Percentiles rank a stretch among this genome's conserved stretches.
Evolutionary conservation across 2,329 filamentous ascomycete species (phyloP).

Genomic region (Penicillium oxalicum): DNA sequence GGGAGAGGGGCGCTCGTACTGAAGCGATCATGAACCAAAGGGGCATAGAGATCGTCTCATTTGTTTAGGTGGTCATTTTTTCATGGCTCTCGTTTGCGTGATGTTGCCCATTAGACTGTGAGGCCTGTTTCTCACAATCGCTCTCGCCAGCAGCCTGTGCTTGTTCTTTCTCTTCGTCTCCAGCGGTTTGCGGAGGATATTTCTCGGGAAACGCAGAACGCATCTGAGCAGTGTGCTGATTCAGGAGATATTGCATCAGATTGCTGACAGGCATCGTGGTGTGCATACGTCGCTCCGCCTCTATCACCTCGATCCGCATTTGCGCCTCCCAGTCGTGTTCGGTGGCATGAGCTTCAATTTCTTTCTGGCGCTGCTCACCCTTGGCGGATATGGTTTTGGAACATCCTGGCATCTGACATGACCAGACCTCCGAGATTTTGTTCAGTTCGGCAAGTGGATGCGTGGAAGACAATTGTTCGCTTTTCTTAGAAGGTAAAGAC

Average conservation of each 20-base stretch:
- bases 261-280: conserved; percentile 17
- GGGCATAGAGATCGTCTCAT: too few species aligned
- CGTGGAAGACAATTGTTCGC: neutral
- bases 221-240: conserved; percentile 20
- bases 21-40: too few species aligned
- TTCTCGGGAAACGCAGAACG: conserved; percentile 21
- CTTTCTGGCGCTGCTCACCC: conserved; percentile 14
- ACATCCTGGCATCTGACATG: conserved; percentile 19
- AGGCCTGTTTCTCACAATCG: neutral
- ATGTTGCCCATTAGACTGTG: neutral
- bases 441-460: conserved; percentile 6
- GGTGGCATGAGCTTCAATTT: conserved; percentile 17
- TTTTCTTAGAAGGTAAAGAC: conserved; percentile 4
- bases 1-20: too few species aligned
- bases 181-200: conserved; percentile 6
- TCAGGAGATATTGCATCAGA: conserved; percentile 20
- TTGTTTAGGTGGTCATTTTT: too few species aligned
- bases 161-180: neutral
- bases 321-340: conserved; percentile 23
- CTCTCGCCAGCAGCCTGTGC: neutral
- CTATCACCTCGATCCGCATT: conserved; percentile 22
- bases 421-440: conserved; percentile 11
- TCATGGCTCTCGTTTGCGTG: too few species aligned
- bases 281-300: conserved; percentile 21
- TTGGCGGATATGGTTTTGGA: conserved; percentile 13